A percentile compares a stretch with the other conserved stretches of the same genome.
Evolutionary conservation across 1,139 yeast species (phyloP).

Genomic region (Suhomyces panamericanus): DNA sequence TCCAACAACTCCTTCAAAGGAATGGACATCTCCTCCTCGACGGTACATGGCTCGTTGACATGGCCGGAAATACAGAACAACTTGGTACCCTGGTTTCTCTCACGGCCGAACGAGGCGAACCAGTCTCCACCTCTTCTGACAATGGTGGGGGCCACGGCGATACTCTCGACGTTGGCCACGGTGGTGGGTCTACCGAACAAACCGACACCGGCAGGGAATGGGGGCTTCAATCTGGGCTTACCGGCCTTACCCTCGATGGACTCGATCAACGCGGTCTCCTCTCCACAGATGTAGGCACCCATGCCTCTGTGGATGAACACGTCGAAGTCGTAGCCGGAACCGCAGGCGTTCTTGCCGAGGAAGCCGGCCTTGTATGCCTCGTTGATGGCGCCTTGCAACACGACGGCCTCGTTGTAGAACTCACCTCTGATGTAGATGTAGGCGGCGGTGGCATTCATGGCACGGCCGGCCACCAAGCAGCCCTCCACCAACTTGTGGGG

Average conservation of each 20-base stretch:
- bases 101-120: constrained; percentile 82
- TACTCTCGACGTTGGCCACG: constrained; percentile 87
- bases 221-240: constrained; percentile 89
- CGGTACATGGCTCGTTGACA: constrained; percentile 88
- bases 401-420: constrained; percentile 74
- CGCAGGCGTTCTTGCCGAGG: constrained; percentile 82
- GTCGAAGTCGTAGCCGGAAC: constrained; percentile 81
- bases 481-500: constrained; percentile 91
- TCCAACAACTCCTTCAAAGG: constrained; percentile 79
- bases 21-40: constrained; percentile 90
- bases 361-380: constrained; percentile 82
- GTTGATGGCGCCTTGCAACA: constrained; percentile 75
- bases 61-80: constrained; percentile 85
- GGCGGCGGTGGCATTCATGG: constrained; percentile 91
- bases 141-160: constrained; percentile 84
- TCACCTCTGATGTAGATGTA: constrained; percentile 89
- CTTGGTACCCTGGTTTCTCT: constrained; percentile 79
- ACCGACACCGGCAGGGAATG: constrained; percentile 93
- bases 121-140: constrained; percentile 86
- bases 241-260: constrained; percentile 90
- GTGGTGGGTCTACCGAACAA: constrained; percentile 88
- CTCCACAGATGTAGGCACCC: constrained; percentile 93
- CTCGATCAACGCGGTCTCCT: constrained; percentile 85
- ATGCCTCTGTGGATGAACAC: constrained; percentile 83
- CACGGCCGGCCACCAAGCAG: constrained; percentile 82